Evolutionary conservation across 768 basidiomycete genomes (phyloP), one percentile per base, ranked within the genome.

Genomic region (Rhodotorula graminis): DNA sequence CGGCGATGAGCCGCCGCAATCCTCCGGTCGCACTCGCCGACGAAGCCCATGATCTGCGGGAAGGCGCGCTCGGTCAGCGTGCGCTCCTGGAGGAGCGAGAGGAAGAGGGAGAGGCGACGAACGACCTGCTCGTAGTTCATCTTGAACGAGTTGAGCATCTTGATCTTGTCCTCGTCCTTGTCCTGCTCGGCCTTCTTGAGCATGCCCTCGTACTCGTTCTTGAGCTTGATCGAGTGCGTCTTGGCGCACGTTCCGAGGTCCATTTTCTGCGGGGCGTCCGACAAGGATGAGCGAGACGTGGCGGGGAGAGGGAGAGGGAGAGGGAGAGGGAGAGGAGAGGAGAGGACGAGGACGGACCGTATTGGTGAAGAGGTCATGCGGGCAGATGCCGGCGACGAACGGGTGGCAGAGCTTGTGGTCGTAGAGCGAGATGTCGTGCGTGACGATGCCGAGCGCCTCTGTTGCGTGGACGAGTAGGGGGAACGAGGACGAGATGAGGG

Each of bases 391-490:
- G 78, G 95, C 97, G 44, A 98, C 84, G 84, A 93, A 98, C 83
- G 98, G 97, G 80, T 90, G 87, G 86, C 96, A 98, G 15, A 98
- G 95, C 85, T 97, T 97, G 78, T 95, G 93, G 82, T 94, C 92
- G 46, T 88, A 89, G 91, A 93, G 94, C 65, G 82, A 88, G 71
- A 96, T 85, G 83, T 97, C 94, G 76, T 90, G 89, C 77, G 91
- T 92, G 58, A 91, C 88, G 57, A 93, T 89, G 78, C 96, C 96
- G 92, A 99, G 95, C 29, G 96, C 93, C 83, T 99, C 95, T 59
- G 95, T 25, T 25, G 23, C 11, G 29, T 14, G n/a, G 53, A 15
- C 9, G 53, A 27, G 14, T 2, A n/a, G 50, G 53, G 9, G 53
- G 29, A 29, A 29, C 14, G n/a, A 9, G 14, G 53, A 29, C 5